Evolutionary conservation across 2,329 filamentous ascomycete species (phyloP), one percentile per base, ranked within the genome.

Genomic region (Cercospora citrullina): DNA sequence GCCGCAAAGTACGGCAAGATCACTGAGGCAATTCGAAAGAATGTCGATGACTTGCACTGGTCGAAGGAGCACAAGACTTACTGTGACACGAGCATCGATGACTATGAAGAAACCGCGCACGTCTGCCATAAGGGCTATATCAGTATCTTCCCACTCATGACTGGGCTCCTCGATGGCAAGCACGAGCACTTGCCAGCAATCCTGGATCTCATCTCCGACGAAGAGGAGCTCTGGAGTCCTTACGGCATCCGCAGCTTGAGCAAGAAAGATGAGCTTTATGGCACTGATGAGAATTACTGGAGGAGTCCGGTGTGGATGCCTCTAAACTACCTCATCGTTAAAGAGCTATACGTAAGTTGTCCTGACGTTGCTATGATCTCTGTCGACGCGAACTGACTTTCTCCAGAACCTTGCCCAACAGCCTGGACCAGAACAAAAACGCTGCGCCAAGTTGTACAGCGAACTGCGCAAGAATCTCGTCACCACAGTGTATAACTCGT

Each of bases 121-220:
- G 92, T 97, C 51, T 99, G 95, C 82, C 95, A 98, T 83, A 97
- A 96, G 81, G 95, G 95, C 21, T 99, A 99, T 77, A 89, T 98
- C 73, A 95, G 92, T 23, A 84, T 99, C 30, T 95, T 97, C 80
- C 95, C 95, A 1, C 96, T 98, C 84, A 81, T 98, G 72, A 88
- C 92, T 2, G 94, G 94, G 8, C 84, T 98, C 68, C 77, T 98
- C 66, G 86, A 87, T 68, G 83, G 90, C 1, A 87, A 94, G 65
- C 91, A 90, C 79, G 86, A 90, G 64, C 90, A 90, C 73, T 81
- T 99, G 16, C 90, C 89, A 71, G 87, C 87, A 72, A 84, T 94
- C 2, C 82, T 98, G 62, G 89, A 94, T 71, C 83, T 97, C 48
- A 87, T 99, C 39, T 87, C 85, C 14, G 89, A 97, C 75, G 89